These are phyloP conservation scores for Leccinellum luteum DNA, from an alignment of 768 basidiomycete genomes.

Conservation along the genomic window DNA sequence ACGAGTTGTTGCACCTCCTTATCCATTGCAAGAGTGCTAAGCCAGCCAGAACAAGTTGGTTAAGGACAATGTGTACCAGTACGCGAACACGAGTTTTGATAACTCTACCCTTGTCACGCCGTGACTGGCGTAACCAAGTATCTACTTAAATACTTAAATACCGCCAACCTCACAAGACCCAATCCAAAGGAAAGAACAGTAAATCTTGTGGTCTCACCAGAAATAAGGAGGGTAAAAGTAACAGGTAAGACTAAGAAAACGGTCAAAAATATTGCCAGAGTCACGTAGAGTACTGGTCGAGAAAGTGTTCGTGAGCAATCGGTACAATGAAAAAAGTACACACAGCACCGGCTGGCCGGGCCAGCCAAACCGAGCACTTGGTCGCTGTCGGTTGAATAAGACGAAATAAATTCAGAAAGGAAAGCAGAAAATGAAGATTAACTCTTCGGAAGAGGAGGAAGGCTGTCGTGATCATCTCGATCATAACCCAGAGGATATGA, in stretches of 20 bases:
- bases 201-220: background rate
- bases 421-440: constrained; percentile 14
- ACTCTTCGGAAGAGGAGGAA: constrained; percentile 25
- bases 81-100: constrained; percentile 19
- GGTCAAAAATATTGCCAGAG: constrained; percentile 3
- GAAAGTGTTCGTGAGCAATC: constrained; percentile 17
- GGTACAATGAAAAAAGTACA: constrained; percentile 31
- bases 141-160: constrained; percentile 18
- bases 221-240: constrained; percentile 1
- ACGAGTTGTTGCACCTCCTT: constrained; percentile 59
- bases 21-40: constrained; percentile 39
- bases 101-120: constrained; percentile 20
- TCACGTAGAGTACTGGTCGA: constrained; percentile 8
- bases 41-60: constrained; percentile 1
- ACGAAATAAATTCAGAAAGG: constrained; percentile 1
- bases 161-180: constrained; percentile 11
- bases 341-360: constrained; percentile 22
- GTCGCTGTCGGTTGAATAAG: constrained; percentile 10
- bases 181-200: constrained; percentile 8
- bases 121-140: constrained; percentile 20
- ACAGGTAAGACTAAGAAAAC: constrained; percentile 3
- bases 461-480: constrained; percentile 29
- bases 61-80: constrained; percentile 17
- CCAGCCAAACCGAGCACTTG: constrained; percentile 27
- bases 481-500: constrained; percentile 84